Evolutionary conservation across 257 asterid species (phyloP).

Genomic region (Nicotiana obtusifolia): DNA sequence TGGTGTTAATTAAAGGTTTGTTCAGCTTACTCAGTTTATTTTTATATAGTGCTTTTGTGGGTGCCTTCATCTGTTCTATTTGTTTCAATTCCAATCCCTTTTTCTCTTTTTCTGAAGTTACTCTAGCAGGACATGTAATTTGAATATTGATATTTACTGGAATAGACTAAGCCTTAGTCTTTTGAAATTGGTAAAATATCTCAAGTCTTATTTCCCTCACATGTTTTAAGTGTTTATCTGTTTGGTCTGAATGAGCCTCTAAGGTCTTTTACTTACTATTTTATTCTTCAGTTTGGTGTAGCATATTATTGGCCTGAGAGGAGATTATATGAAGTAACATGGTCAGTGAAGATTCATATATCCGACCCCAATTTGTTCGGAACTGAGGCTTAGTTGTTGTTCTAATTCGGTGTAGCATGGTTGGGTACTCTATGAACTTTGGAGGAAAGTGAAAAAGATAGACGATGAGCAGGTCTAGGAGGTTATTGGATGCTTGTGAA

Average conservation of each 20-base stretch:
- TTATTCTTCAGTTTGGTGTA: not conserved
- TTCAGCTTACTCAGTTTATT: not conserved
- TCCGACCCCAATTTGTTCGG: too few relatives aligned
- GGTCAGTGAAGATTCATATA: too few relatives aligned
- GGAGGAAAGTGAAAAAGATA: not conserved
- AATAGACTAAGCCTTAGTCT: not conserved
- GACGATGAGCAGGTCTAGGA: constrained; percentile 56
- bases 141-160: not conserved
- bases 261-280: too few relatives aligned
- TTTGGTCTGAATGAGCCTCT: too few relatives aligned
- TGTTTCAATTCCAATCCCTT: not conserved
- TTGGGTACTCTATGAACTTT: not conserved
- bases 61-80: not conserved
- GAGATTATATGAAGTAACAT: too few relatives aligned
- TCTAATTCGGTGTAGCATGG: not conserved
- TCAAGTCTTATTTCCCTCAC: too few relatives aligned
- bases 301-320: not conserved
- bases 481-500: constrained; percentile 25
- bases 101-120: not conserved
- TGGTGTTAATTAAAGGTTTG: not conserved
- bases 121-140: not conserved
- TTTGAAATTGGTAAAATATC: not conserved
- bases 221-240: too few relatives aligned
- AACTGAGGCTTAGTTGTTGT: too few relatives aligned
- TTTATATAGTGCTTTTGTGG: not conserved